Percentiles rank a stretch among this genome's conserved stretches.
Conservation (phyloP, 768 basidiomycete species). For the Epithele typhae region DNA sequence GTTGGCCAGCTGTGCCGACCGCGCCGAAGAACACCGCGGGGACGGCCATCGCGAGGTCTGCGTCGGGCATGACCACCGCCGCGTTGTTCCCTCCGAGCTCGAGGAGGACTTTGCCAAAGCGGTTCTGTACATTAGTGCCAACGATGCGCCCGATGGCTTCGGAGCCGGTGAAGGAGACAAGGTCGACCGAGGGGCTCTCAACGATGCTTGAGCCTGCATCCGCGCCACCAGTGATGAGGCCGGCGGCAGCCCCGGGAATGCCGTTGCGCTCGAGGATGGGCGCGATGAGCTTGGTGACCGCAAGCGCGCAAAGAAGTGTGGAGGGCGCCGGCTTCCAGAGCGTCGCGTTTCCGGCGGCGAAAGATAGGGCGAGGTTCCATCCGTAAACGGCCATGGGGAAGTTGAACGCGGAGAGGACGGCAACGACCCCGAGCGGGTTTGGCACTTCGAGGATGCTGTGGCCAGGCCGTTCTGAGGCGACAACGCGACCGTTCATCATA, state of each 20-base stretch:
- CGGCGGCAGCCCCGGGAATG: constrained; percentile 79
- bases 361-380: constrained; percentile 86
- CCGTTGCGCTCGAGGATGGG: constrained; percentile 77
- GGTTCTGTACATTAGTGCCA: constrained; percentile 79
- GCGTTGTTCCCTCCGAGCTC: constrained; percentile 97
- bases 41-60: constrained; percentile 85
- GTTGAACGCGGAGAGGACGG: constrained; percentile 88
- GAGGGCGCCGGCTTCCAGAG: constrained; percentile 94
- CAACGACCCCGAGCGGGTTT: constrained; percentile 77
- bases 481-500: constrained; percentile 89
- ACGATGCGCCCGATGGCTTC: constrained; percentile 84
- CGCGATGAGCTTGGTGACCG: constrained; percentile 81
- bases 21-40: constrained; percentile 93
- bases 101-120: constrained; percentile 87
- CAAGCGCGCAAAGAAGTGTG: constrained; percentile 88
- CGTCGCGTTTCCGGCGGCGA: constrained; percentile 89
- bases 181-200: constrained; percentile 66
- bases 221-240: constrained; percentile 79
- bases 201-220: constrained; percentile 79
- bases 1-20: constrained; percentile 71
- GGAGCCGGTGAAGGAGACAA: constrained; percentile 95
- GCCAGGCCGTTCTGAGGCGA: constrained; percentile 86
- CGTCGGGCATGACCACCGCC: constrained; percentile 89
- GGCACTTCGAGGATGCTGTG: constrained; percentile 93
- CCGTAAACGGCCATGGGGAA: constrained; percentile 94